Evolutionary conservation across 2,329 filamentous ascomycete genomes (phyloP).

Genomic region (Pyrenophora tritici-repentis): DNA sequence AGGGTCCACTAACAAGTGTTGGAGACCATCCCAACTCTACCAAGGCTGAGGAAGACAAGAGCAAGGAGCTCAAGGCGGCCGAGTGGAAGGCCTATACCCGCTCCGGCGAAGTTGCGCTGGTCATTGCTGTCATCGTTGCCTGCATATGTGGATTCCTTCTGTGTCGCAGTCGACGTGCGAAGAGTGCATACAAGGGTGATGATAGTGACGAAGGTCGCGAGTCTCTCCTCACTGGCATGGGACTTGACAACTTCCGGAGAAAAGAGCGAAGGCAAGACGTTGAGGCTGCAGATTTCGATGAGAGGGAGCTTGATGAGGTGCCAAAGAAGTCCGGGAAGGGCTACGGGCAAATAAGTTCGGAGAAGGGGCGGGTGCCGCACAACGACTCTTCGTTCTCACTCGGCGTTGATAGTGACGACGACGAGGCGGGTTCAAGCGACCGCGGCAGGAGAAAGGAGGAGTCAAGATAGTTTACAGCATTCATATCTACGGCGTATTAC

Average conservation of each 20-base stretch:
- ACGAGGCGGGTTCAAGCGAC: constrained; percentile 42
- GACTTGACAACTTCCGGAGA: constrained; percentile 54
- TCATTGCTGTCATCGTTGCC: constrained; percentile 77
- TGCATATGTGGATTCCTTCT: constrained; percentile 74
- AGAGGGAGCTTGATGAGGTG: constrained; percentile 57
- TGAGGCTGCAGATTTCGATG: constrained; percentile 67
- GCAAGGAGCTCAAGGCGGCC: constrained; percentile 77
- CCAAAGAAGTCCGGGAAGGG: constrained; percentile 33
- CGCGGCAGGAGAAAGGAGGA: constrained; percentile 39
- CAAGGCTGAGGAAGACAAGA: constrained; percentile 67
- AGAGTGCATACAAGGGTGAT: constrained; percentile 52
- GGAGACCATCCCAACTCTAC: constrained; percentile 74
- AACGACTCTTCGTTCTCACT: constrained; percentile 54
- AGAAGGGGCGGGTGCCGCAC: constrained; percentile 39
- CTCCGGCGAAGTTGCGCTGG: constrained; percentile 82
- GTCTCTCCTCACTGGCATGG: constrained; percentile 51
- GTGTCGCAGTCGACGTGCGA: constrained; percentile 56
- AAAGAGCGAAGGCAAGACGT: constrained; percentile 56
- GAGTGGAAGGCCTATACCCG: constrained; percentile 89
- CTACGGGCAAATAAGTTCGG: constrained; percentile 23
- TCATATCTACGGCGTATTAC: no score
- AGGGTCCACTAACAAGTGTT: constrained; percentile 76
- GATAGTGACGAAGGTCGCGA: constrained; percentile 51
- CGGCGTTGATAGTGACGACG: constrained; percentile 51
- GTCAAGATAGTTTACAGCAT: constrained; percentile 3